Conservation (phyloP, 805 yeast genomes). For the Wickerhamomyces pijperi region DNA sequence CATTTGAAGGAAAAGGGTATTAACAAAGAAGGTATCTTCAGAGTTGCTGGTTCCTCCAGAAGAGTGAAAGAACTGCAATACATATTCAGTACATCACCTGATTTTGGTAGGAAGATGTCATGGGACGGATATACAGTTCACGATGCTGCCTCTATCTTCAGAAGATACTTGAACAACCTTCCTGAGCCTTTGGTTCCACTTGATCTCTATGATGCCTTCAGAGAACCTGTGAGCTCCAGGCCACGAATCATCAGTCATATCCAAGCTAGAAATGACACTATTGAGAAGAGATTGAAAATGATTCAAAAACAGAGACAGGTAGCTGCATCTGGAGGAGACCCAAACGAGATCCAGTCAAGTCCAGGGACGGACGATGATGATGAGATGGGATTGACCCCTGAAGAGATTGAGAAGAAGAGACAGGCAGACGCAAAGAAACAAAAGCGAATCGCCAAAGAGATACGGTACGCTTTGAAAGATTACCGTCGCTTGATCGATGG, state of each 20-base stretch:
- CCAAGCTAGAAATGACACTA: conserved; percentile 40
- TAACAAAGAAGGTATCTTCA: conserved; percentile 79
- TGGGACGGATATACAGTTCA: conserved; percentile 96
- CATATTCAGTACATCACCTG: conserved; percentile 78
- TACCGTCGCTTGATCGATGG: conserved; percentile 58
- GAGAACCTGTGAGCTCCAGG: conserved; percentile 60
- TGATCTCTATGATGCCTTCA: conserved; percentile 60
- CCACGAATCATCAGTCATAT: conserved; percentile 58
- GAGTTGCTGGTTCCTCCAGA: conserved; percentile 86
- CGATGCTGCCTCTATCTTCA: conserved; percentile 86
- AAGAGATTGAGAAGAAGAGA: conserved; percentile 20
- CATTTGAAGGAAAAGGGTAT: conserved; percentile 70
- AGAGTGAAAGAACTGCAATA: conserved; percentile 79
- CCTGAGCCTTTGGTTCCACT: conserved; percentile 91
- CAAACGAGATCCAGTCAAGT: conserved; percentile 1
- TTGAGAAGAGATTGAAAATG: conserved; percentile 24
- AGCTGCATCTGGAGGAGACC: conserved; percentile 3
- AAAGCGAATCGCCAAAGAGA: conserved; percentile 51
- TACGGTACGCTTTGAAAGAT: conserved; percentile 56
- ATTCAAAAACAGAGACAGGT: conserved; percentile 12
- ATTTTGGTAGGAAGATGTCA: conserved; percentile 68
- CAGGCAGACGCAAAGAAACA: conserved; percentile 26
- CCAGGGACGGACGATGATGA: conserved; percentile 11
- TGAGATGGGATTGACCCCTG: conserved; percentile 8
- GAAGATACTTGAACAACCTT: conserved; percentile 76